Percentiles rank a stretch among this genome's conserved stretches.
phyloP scores from a whole-genome alignment of 2,329 filamentous ascomycete species.

The Botrytis cinerea region DNA sequence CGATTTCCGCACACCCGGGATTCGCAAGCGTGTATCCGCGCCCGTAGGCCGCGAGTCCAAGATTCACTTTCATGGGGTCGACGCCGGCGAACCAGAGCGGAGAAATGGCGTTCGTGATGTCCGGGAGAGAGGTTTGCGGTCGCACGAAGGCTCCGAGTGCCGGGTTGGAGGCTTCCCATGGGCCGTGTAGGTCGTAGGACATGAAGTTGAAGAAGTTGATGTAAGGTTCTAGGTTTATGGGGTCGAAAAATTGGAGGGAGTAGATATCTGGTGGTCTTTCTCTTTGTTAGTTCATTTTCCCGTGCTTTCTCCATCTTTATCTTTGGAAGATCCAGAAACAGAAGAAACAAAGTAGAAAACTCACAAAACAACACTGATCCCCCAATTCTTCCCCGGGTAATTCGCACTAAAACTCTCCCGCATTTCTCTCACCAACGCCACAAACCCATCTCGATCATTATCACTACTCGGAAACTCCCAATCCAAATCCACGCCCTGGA shows the following conservation, averaged over 20 bases:
- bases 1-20: constrained; percentile 32
- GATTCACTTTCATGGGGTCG: constrained; percentile 46
- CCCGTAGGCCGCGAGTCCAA: constrained; percentile 52
- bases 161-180: constrained; percentile 44
- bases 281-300: no score
- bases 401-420: constrained; percentile 40
- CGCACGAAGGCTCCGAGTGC: constrained; percentile 41
- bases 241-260: constrained; percentile 42
- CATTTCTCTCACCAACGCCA: constrained; percentile 38
- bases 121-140: constrained; percentile 47
- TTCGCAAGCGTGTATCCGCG: constrained; percentile 46
- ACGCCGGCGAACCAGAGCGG: constrained; percentile 48
- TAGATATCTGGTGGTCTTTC: constrained; percentile 40
- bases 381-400: constrained; percentile 37
- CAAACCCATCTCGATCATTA: constrained; percentile 44
- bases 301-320: no score
- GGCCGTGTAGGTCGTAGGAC: constrained; percentile 46
- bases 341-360: background rate
- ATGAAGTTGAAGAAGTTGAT: constrained; percentile 44
- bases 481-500: constrained; percentile 49
- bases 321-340: no score
- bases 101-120: constrained; percentile 44
- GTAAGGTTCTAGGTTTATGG: constrained; percentile 33
- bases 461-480: constrained; percentile 49
- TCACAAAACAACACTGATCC: constrained; percentile 47